Percentiles rank a stretch among this genome's conserved stretches.
These are phyloP conservation scores for Geotrichum reessii DNA, from an alignment of 1,139 yeast genomes.

Conservation along the genomic window DNA sequence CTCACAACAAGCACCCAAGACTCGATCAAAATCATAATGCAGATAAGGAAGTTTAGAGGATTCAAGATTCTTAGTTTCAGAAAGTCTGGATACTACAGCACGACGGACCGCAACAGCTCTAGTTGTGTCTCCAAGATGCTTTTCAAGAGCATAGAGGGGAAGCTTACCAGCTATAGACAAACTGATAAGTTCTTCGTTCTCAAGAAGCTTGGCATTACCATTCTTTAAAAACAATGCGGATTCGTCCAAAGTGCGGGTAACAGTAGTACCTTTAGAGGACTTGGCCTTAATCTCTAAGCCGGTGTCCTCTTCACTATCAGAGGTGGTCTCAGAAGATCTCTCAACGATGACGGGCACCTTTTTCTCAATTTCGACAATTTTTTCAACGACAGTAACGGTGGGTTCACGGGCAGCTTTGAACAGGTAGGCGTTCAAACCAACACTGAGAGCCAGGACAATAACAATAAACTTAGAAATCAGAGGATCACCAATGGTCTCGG, in stretches of 20 bases:
- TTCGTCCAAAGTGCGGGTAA: constrained; percentile 48
- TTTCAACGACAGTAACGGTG: constrained; percentile 34
- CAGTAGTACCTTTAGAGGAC: constrained; percentile 10
- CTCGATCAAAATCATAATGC: constrained; percentile 88
- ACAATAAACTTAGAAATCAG: constrained; percentile 73
- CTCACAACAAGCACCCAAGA: constrained; percentile 98
- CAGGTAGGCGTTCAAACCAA: constrained; percentile 76
- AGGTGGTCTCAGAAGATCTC: constrained; percentile 22
- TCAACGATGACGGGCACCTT: constrained; percentile 32
- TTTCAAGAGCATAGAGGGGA: constrained; percentile 91
- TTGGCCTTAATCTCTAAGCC: constrained; percentile 25
- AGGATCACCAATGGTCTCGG: constrained; percentile 75
- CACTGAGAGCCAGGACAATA: constrained; percentile 66
- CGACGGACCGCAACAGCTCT: constrained; percentile 94
- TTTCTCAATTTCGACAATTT: constrained; percentile 32
- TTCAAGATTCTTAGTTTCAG: constrained; percentile 76
- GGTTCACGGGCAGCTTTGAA: constrained; percentile 41
- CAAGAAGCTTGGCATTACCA: constrained; percentile 63
- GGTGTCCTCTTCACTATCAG: constrained; percentile 21
- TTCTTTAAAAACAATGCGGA: constrained; percentile 57
- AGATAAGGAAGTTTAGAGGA: constrained; percentile 68
- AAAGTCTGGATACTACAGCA: constrained; percentile 76
- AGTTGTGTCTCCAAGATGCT: constrained; percentile 76
- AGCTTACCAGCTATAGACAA: constrained; percentile 72
- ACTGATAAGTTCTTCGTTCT: constrained; percentile 65